Evolutionary conservation across 371 early-diverging fungal species (phyloP), one percentile per base, ranked within the genome.

Genomic region (Rhizopus delemar): DNA sequence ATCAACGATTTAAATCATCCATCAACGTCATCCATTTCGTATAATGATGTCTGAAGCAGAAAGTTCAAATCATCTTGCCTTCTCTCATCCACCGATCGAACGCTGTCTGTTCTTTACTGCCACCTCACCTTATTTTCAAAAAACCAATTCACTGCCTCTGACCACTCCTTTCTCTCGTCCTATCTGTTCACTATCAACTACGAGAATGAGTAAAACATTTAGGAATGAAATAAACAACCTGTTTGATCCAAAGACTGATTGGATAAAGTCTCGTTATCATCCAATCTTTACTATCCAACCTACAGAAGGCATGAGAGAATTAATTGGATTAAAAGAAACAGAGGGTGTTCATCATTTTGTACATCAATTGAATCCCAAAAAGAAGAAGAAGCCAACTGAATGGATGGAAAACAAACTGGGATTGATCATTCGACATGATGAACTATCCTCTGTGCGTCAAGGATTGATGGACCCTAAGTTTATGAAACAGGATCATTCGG

Each of bases 121-220:
- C 0, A 63, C 53, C 38, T 48, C 67, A 6, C 62, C 64, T 28
- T 57, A n/a, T 29, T 12, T 33, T 45, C 55, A 50, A 29, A 61
- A 61, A 34, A 41, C 58, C 38, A 68, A 57, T 49, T 41, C 57
- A 15, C 29, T 33, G n/a, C 33, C 28, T 41, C 45, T 56, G 8
- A 50, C 63, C 49, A 52, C 56, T 5, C 63, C 63, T 39, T 49
- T 68, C 13, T 57, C 64, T 5, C 54, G 64, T 51, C 68, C 63
- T 36, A 68, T 68, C 33, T 68, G 63, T 36, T 63, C 69, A 13
- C 61, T 64, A 15, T 60, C 59, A 8, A 60, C 57, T 4, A 54
- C 54, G 8, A 63, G 59, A 22, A 50, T 63, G 53, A 43, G 34
- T 13, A 29, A 41, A 7, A 39, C 41, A 28, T 33, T n/a, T 35